Evolutionary conservation across 805 yeast species (phyloP), one percentile per base, ranked within the genome.

Genomic region (Candida palmyrensis): DNA sequence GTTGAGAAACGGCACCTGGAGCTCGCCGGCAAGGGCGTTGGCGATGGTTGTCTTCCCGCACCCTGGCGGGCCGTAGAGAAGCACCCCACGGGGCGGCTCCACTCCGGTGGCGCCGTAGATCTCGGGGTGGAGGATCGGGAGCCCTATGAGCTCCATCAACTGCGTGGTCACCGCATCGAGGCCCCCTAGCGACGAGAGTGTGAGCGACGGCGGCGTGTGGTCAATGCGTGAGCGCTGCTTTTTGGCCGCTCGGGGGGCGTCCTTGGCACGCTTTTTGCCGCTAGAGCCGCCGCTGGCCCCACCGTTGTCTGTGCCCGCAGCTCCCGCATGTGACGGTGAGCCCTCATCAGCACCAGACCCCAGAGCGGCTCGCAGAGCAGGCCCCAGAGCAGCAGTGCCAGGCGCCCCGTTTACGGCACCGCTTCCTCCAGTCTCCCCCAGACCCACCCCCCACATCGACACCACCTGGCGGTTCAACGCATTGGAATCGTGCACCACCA

Each of bases 11-110:
- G 97, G 96, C 0, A 92, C 96, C 45, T 87, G 83, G 20, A 92
- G 68, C 51, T 90, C 96, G 18, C 96, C 96, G 1, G 98, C 98
- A 15, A 92, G 64, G 0, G 97, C 96, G 56, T 88, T 88, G 3
- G 98, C 98, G 34, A 92, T 79, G 27, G 96, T 82, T 0, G 98
- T 92, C 50, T 92, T 92, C 55, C 98, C 98, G 66, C 98, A 92
- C 11, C 98, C 98, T 2, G 97, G 98, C 0, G 98, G 98, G 0
- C 98, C 98, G 56, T 89, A 95, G n/a, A 92, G 59, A 19, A 92
- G 56, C 1, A 92, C 84, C 27, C 97, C 97, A 17, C 96, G 70
- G 13, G 97, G 95, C 12, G 97, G 97, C 44, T 87, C 95, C 10
- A 89, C 89, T 17, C 97, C 97, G 0, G 95, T 82, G 6, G 89